A percentile compares a stretch with the other conserved stretches of the same genome.
phyloP scores from a whole-genome alignment of 352 stramenopile species.

The Phytophthora cryptogea region DNA sequence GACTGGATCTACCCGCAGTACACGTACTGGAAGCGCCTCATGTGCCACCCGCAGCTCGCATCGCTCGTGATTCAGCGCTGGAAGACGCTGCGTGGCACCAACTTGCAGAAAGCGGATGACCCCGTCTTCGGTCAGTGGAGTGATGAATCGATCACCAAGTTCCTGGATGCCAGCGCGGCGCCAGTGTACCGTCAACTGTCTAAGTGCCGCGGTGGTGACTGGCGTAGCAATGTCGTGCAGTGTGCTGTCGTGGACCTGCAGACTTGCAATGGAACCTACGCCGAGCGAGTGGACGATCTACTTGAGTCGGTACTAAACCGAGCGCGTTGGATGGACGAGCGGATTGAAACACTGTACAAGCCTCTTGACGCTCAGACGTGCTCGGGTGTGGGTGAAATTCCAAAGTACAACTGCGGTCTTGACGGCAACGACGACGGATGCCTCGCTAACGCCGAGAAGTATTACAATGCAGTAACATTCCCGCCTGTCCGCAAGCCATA shows the following conservation, averaged over 20 bases:
- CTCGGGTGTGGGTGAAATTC: slow-evolving; percentile 61
- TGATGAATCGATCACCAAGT: slow-evolving; percentile 51
- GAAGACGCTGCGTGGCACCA: slow-evolving; percentile 56
- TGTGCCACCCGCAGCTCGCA: slow-evolving; percentile 80
- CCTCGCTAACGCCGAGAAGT: slow-evolving; percentile 53
- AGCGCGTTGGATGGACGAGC: slow-evolving; percentile 74
- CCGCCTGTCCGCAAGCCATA: slow-evolving; percentile 60
- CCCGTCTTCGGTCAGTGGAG: slow-evolving; percentile 48
- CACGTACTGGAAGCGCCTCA: slow-evolving; percentile 80
- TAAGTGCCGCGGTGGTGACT: slow-evolving; percentile 56
- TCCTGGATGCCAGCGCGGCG: slow-evolving; percentile 52
- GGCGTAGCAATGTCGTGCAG: slow-evolving; percentile 53
- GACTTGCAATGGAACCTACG: slow-evolving; percentile 67
- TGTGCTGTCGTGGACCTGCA: slow-evolving; percentile 59
- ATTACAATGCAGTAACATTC: slow-evolving; percentile 65
- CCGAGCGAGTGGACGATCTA: slow-evolving; percentile 49
- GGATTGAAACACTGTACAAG: slow-evolving; percentile 74
- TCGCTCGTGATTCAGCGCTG: slow-evolving; percentile 77
- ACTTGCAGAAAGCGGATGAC: slow-evolving; percentile 13
- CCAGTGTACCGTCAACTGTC: slow-evolving; percentile 53
- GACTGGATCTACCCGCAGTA: slow-evolving; percentile 81
- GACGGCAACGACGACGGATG: slow-evolving; percentile 69
- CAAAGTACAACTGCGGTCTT: slow-evolving; percentile 70
- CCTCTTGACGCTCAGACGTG: slow-evolving; percentile 54
- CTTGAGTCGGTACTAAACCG: slow-evolving; percentile 51